These are phyloP conservation scores for Clonostachys chloroleuca DNA, from an alignment of 2,329 filamentous ascomycete species.

Conservation along the genomic window DNA sequence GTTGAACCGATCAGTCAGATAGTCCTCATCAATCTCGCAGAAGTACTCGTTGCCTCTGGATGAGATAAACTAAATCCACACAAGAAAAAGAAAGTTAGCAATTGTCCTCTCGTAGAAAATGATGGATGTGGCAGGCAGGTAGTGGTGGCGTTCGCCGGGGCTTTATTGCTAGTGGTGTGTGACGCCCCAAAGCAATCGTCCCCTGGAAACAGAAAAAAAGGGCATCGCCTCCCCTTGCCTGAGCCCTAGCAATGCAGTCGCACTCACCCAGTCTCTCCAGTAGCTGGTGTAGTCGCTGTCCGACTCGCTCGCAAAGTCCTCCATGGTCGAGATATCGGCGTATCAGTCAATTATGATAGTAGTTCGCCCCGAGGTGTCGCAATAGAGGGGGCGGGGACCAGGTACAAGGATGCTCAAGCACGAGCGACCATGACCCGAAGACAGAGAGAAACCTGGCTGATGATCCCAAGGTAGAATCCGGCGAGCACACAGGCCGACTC, in stretches of 20 bases:
- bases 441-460: no score
- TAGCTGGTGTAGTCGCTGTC: conserved; percentile 99
- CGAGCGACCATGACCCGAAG: conserved; percentile 19
- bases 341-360: not conserved
- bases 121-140: not conserved
- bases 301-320: conserved; percentile 95
- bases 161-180: not conserved
- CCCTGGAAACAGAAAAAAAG: not conserved
- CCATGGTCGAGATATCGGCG: conserved; percentile 56
- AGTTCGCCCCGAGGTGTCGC: not conserved
- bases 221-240: not conserved
- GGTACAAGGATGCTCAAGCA: conserved; percentile 9
- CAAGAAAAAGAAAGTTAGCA: not conserved
- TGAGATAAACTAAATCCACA: conserved; percentile 76
- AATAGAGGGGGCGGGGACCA: not conserved
- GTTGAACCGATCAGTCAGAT: conserved; percentile 97
- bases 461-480: no score
- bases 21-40: conserved; percentile 99
- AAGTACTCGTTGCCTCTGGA: conserved; percentile 98
- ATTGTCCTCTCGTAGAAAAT: not conserved
- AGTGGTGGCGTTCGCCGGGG: conserved; percentile 2
- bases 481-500: conserved; percentile 1
- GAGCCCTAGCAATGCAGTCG: no score
- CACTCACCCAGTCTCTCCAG: conserved; percentile 98
- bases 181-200: not conserved